Percentiles rank a stretch among this genome's conserved stretches.
Conservation (phyloP, 2,329 filamentous ascomycete genomes). For the Epicoccum nigrum region DNA sequence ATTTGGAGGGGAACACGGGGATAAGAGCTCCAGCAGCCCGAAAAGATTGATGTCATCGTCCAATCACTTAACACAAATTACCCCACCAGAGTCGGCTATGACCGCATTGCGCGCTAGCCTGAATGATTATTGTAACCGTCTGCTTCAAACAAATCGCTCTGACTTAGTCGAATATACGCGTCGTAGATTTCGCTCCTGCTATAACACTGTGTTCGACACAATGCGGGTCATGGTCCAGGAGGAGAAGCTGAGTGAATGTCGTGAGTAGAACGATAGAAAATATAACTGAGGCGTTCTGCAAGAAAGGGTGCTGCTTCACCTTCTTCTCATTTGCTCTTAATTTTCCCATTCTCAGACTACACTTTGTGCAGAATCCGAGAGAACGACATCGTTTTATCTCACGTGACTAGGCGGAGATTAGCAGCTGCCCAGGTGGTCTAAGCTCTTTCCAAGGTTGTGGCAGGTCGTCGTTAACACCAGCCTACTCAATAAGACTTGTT, state of each 20-base stretch:
- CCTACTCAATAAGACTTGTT: not conserved
- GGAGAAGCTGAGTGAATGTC: not conserved
- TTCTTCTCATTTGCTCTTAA: too few relatives aligned
- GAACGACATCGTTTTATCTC: not conserved
- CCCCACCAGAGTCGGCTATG: conserved; percentile 27
- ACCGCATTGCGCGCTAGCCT: conserved; percentile 18
- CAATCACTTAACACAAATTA: conserved; percentile 18
- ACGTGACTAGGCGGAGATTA: conserved; percentile 15
- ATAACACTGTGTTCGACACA: too few relatives aligned
- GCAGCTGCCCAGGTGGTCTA: conserved; percentile 1
- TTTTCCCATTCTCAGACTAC: too few relatives aligned
- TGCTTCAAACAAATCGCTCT: too few relatives aligned
- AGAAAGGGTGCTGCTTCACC: too few relatives aligned
- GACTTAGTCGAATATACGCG: not conserved
- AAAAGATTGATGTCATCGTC: conserved; percentile 32
- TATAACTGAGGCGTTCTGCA: too few relatives aligned
- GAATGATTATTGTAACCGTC: conserved; percentile 2
- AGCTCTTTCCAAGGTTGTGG: conserved; percentile 16
- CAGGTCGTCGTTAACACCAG: conserved; percentile 4
- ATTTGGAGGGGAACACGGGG: conserved; percentile 14
- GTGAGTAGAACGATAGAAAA: too few relatives aligned
- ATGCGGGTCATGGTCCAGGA: not conserved
- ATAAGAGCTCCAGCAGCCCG: conserved; percentile 41
- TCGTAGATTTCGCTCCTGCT: not conserved
- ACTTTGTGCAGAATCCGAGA: too few relatives aligned